Conservation (phyloP, 371 early-diverging fungal genomes). For the Saksenaea vasiformis region DNA sequence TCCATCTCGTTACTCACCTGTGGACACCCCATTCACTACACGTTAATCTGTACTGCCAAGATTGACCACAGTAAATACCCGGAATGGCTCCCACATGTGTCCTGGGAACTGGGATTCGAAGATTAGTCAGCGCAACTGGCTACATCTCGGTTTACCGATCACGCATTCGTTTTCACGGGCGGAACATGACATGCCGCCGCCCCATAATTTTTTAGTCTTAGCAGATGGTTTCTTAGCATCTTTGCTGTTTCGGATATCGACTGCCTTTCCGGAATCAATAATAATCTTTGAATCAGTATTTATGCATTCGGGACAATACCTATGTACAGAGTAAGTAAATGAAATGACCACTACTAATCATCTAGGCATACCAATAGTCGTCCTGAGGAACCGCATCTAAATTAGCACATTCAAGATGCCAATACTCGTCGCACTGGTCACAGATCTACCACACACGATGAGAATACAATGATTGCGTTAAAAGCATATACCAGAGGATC, state of each 20-base stretch:
- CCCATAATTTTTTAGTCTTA: conserved; percentile 44
- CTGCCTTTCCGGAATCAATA: conserved; percentile 37
- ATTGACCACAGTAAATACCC: conserved; percentile 60
- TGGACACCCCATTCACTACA: conserved; percentile 59
- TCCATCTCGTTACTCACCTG: conserved; percentile 22
- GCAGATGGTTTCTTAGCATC: conserved; percentile 52
- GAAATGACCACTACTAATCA: neutral
- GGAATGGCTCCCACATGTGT: conserved; percentile 60
- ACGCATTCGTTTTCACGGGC: conserved; percentile 45
- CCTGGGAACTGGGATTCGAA: conserved; percentile 15
- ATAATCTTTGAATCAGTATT: conserved; percentile 43
- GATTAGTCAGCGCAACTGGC: neutral
- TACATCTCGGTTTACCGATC: conserved; percentile 29
- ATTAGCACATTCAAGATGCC: conserved; percentile 53
- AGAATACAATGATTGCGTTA: neutral
- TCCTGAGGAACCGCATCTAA: conserved; percentile 41
- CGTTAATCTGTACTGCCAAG: conserved; percentile 46
- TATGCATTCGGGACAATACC: conserved; percentile 57
- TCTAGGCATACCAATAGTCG: conserved; percentile 42
- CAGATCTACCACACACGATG: conserved; percentile 33
- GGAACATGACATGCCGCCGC: conserved; percentile 54
- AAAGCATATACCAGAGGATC: conserved; percentile 45
- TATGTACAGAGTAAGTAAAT: conserved; percentile 3
- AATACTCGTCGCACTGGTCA: conserved; percentile 63
- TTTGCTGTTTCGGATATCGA: conserved; percentile 33